Base-by-base conservation (phyloP, 1,284 basidiomycete genomes). In the Pterula multifida region DNA sequence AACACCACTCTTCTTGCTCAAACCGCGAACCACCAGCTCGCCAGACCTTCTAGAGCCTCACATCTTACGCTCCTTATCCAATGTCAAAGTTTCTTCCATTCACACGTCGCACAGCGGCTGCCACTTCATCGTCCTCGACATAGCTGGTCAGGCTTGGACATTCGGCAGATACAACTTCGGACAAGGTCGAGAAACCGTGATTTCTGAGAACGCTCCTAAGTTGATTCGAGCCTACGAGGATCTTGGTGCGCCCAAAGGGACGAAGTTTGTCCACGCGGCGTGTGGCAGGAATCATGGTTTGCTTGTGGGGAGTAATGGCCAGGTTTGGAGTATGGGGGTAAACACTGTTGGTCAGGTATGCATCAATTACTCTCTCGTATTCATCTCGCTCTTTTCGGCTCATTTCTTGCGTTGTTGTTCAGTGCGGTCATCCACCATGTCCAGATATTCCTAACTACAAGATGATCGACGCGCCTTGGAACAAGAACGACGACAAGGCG, bases 51-150 rank as follows among this genome's bases (percentile, higher is more conserved):
- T 82, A 45, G 77, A 85, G 62, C 91, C 93, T 0, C 79, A 92
- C 63, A 90, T 95, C 60, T 74, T 96, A 35, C 87, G 94, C 49
- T 88, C 89, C 0, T 71, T 97, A 23, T 76, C 80, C 61, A 91
- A 94, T 60, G 73, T 95, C 66, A 79, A 83, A 60, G 72, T 76
- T 21, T 67, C 69, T 15, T 85, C 85, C 22, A 66, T 92, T 47
- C 79, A 91, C 61, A 75, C 85, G 1, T 82, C 81, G 1, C 86
- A 83, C 57, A 72, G 68, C 11, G 80, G 80, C 2, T 87, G 85
- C 58, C 82, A 90, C 57, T 83, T 79, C 54, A 79, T 92, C 45
- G 80, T 72, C 6, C 63, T 94, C 52, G 88, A 90, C 67, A 64
- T 77, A 26, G 70, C 82, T 49, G 92, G 92, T 19, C 71, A 76